phyloP scores from a whole-genome alignment of 106 monocot species.

The Allium cepa region DNA sequence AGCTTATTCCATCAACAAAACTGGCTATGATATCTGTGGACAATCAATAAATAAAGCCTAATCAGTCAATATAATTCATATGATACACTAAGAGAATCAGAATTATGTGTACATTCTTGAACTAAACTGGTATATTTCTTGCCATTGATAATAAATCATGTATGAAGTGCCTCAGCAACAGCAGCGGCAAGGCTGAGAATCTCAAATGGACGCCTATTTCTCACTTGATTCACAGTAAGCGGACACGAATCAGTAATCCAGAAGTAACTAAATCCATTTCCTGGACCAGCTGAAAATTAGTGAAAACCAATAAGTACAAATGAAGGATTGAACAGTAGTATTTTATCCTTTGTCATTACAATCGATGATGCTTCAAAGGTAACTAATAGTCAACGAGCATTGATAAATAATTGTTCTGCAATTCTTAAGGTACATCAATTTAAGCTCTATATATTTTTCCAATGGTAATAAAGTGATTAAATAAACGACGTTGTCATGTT shows the following conservation, averaged over 20 bases:
- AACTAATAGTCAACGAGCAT: too few species aligned
- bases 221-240: constrained; percentile 1
- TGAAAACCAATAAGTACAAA: neutral
- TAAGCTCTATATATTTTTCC: too few species aligned
- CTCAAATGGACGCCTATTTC: constrained; percentile 61
- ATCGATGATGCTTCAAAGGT: neutral
- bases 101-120: too few species aligned
- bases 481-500: too few species aligned
- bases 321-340: neutral
- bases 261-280: constrained; percentile 71
- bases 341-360: neutral
- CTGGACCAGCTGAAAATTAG: constrained; percentile 48
- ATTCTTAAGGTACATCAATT: too few species aligned
- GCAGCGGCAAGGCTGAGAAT: constrained; percentile 79
- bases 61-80: too few species aligned
- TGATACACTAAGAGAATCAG: too few species aligned
- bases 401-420: too few species aligned
- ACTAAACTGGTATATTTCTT: neutral
- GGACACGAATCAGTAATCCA: constrained; percentile 99
- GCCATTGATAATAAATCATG: constrained; percentile 22
- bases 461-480: too few species aligned
- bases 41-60: too few species aligned
- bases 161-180: constrained; percentile 78
- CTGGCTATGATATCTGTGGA: too few species aligned
- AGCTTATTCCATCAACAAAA: too few species aligned